Evolutionary conservation across 352 stramenopile genomes (phyloP), one percentile per base, ranked within the genome.

Genomic region (Phytophthora foliorum): DNA sequence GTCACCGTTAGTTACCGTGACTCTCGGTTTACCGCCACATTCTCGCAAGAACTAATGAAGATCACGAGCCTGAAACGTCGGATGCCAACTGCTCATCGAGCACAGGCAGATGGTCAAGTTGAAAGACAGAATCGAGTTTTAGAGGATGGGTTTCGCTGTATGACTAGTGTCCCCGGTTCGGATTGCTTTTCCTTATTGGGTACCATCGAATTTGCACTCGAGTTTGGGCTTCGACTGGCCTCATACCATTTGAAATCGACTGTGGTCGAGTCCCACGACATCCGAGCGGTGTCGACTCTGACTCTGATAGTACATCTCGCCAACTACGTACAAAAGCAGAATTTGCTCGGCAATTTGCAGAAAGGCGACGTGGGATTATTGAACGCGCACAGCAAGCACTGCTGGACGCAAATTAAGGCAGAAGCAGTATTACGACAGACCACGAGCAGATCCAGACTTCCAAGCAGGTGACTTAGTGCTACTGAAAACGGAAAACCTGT

Each of bases 1-100:
- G 42, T 53, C 2, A 63, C 63, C 11, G 57, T 64, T n/a, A 72
- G 57, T 27, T 53, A 77, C 53, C 44, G 58, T 14, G 63, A 73
- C 27, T 48, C 63, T 5, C 69, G 67, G 19, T 73, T 77, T 19
- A 52, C 53, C 2, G 58, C 52, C 6, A 34, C 63, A 14, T 72
- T 71, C 21, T 75, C 55, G 61, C 53, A 57, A 10, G 64, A 53
- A 9, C 24, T 76, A 7, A 61, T 69, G 44, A 66, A 53, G 6
- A 10, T 67, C 4, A 68, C 67, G 55, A 60, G 67, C 24, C 46
- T 69, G 29, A 52, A 57, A 29, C 49, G 64, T 5, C 50, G 46
- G 14, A 76, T 67, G 57, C 62, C 57, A 19, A 69, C 53, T 0
- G 36, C 67, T 7, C 13, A 49, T 7, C 42, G 42, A 4, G 42